A percentile compares a stretch with the other conserved stretches of the same genome.
These are phyloP conservation scores for Paramecium biaurelia DNA, from an alignment of 73 alveolate species.

Conservation along the genomic window DNA sequence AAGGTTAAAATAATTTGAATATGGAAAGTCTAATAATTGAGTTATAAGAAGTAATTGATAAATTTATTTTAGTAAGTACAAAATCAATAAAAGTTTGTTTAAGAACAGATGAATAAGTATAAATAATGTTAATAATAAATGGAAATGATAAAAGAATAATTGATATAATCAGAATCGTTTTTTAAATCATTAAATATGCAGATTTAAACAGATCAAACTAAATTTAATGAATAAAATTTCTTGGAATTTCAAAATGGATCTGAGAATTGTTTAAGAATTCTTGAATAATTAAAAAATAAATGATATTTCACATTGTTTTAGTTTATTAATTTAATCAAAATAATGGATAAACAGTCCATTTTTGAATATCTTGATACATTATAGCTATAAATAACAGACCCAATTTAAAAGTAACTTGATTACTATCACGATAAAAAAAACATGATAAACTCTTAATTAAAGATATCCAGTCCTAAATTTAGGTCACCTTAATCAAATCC, in stretches of 20 bases:
- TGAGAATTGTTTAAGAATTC: neutral
- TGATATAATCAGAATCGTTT: neutral
- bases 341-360: neutral
- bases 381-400: neutral
- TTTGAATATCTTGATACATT: constrained; percentile 10
- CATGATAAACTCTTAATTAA: neutral
- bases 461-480: neutral
- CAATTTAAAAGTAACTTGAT: neutral
- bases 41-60: neutral
- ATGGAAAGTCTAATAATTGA: neutral
- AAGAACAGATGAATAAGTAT: neutral
- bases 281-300: neutral
- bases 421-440: neutral
- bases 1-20: neutral
- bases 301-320: neutral
- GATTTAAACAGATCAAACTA: neutral
- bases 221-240: neutral
- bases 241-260: neutral
- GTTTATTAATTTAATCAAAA: neutral
- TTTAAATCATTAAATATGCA: neutral
- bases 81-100: neutral
- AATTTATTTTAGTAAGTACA: neutral
- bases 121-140: neutral
- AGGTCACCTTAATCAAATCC: neutral
- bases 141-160: neutral